Conservation (phyloP, 176 grass and related monocot species). For the Bothriochloa decipiens region DNA sequence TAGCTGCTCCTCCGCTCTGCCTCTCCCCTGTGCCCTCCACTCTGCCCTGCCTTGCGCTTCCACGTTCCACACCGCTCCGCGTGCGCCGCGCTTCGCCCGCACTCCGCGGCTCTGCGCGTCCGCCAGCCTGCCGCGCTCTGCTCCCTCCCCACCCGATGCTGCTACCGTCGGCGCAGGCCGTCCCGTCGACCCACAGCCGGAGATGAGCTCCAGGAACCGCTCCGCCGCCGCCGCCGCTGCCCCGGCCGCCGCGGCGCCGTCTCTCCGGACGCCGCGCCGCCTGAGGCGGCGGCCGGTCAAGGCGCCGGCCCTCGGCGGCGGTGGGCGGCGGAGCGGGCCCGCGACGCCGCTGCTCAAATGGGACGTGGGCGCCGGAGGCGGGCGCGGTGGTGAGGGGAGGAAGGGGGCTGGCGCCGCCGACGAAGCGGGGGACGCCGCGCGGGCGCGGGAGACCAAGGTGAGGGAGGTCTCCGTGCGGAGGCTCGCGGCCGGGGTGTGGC, state of each 20-base stretch:
- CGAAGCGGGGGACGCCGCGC: neutral
- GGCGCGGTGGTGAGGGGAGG: neutral
- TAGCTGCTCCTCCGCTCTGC: neutral
- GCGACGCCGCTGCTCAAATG: conserved; percentile 77
- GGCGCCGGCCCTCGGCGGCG: conserved; percentile 27
- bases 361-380: conserved; percentile 38
- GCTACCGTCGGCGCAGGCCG: conserved; percentile 14
- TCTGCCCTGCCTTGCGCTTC: neutral
- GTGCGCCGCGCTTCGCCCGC: conserved; percentile 1
- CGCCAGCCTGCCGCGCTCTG: neutral
- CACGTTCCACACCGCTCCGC: neutral
- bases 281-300: conserved; percentile 29
- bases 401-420: neutral
- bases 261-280: conserved; percentile 37
- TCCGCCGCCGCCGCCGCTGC: neutral
- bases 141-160: conserved; percentile 26
- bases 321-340: conserved; percentile 68
- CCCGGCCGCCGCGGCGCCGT: neutral
- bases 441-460: conserved; percentile 16
- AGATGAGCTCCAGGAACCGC: conserved; percentile 53
- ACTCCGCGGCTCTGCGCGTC: neutral
- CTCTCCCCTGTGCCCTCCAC: neutral
- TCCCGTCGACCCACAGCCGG: neutral
- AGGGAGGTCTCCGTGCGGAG: conserved; percentile 71
- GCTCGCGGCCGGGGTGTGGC: conserved; percentile 83